Evolutionary conservation across 495 filamentous ascomycete species (phyloP).

Genomic region (Lentithecium fluviatile): DNA sequence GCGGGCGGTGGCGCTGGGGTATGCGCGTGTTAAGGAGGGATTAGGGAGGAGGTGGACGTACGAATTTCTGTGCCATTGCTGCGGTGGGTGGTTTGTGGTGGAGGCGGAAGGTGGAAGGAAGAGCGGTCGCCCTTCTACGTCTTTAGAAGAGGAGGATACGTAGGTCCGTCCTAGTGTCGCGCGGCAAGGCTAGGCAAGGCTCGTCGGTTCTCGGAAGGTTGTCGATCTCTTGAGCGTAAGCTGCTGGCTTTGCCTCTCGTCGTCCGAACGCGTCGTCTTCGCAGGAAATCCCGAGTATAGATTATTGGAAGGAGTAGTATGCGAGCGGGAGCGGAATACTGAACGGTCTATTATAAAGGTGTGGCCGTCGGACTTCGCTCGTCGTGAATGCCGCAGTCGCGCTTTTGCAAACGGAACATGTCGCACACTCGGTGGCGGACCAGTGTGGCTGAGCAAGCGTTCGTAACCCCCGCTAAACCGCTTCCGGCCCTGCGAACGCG

Average conservation of each 20-base stretch:
- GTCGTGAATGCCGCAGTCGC: not conserved
- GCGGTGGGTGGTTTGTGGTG: conserved; percentile 8
- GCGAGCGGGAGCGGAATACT: too few relatives aligned
- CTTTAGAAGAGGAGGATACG: not conserved
- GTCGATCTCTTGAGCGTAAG: too few relatives aligned
- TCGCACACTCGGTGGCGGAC: not conserved
- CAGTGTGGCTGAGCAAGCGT: conserved; percentile 1
- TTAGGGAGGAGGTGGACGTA: conserved; percentile 3
- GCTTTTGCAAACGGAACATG: not conserved
- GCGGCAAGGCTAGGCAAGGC: too few relatives aligned
- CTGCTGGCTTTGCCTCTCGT: too few relatives aligned
- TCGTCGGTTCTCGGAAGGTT: too few relatives aligned
- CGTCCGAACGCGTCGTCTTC: too few relatives aligned
- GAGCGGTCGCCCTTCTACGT: not conserved
- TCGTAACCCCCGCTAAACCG: not conserved
- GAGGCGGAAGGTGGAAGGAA: conserved; percentile 2
- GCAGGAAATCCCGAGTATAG: not conserved
- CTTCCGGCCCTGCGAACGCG: too few relatives aligned
- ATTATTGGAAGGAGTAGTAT: too few relatives aligned
- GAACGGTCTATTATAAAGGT: too few relatives aligned
- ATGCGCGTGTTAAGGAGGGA: not conserved
- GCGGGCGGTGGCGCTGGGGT: not conserved
- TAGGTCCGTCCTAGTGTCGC: too few relatives aligned
- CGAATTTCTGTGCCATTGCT: conserved; percentile 21
- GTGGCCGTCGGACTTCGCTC: not conserved